Evolutionary conservation across 495 filamentous ascomycete species (phyloP).

Genomic region (Aspergillus taichungensis): DNA sequence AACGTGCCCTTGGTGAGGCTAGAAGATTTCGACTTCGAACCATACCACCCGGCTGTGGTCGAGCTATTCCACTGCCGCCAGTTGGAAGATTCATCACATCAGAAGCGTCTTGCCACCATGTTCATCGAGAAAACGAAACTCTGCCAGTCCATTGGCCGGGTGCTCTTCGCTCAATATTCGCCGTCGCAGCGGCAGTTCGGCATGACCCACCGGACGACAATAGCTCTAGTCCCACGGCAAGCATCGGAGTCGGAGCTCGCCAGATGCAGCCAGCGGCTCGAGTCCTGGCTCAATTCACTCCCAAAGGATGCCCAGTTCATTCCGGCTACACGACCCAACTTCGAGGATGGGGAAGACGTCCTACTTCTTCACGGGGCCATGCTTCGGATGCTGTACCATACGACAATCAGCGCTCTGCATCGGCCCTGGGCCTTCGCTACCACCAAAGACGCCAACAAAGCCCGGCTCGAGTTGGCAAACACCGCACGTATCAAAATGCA

Average conservation of each 20-base stretch:
- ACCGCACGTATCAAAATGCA: constrained; percentile 64
- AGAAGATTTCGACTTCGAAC: constrained; percentile 69
- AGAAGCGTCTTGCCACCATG: constrained; percentile 67
- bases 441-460: constrained; percentile 36
- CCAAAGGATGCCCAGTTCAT: constrained; percentile 46
- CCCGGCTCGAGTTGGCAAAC: constrained; percentile 26
- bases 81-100: constrained; percentile 37
- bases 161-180: constrained; percentile 75
- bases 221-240: constrained; percentile 74
- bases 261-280: constrained; percentile 59
- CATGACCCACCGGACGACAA: constrained; percentile 61
- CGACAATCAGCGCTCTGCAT: constrained; percentile 76
- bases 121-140: constrained; percentile 84
- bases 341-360: constrained; percentile 39
- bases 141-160: constrained; percentile 70
- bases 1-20: constrained; percentile 74
- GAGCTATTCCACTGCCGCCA: constrained; percentile 30
- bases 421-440: constrained; percentile 63
- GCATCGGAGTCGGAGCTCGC: constrained; percentile 60
- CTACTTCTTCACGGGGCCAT: constrained; percentile 66
- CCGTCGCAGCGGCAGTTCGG: constrained; percentile 52
- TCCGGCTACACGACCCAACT: constrained; percentile 22
- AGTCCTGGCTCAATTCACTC: constrained; percentile 58
- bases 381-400: constrained; percentile 79
- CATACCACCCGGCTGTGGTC: constrained; percentile 41